phyloP scores from a whole-genome alignment of 2,329 filamentous ascomycete genomes.

The Teratosphaeria gauchensis region DNA sequence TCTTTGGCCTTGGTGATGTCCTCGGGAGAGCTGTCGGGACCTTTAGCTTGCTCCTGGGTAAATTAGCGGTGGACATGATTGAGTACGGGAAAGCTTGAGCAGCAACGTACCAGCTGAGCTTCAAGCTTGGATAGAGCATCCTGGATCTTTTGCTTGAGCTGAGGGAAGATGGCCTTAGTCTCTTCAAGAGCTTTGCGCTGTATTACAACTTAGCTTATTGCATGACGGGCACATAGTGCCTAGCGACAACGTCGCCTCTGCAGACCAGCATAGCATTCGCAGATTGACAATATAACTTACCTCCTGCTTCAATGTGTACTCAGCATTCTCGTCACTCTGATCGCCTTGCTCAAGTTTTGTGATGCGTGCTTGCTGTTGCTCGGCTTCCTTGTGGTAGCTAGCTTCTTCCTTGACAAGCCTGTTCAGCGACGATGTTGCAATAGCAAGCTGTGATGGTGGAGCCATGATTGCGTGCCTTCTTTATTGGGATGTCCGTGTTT shows the following conservation, averaged over 20 bases:
- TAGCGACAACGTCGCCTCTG: neutral
- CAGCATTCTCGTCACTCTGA: slow-evolving; percentile 59
- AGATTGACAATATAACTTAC: slow-evolving; percentile 40
- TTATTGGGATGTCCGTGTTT: neutral
- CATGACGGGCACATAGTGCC: neutral
- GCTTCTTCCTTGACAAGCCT: slow-evolving; percentile 86
- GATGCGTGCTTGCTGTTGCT: slow-evolving; percentile 63
- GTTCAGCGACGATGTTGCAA: slow-evolving; percentile 68
- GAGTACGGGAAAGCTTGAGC: neutral
- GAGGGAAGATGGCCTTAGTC: slow-evolving; percentile 72
- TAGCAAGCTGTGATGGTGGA: slow-evolving; percentile 63
- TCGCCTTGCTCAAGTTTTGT: slow-evolving; percentile 46
- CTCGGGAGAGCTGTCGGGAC: slow-evolving; percentile 29
- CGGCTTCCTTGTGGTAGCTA: slow-evolving; percentile 80
- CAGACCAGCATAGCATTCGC: neutral
- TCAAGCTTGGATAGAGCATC: slow-evolving; percentile 65
- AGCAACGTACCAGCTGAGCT: slow-evolving; percentile 55
- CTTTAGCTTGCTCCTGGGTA: slow-evolving; percentile 32
- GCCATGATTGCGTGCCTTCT: slow-evolving; percentile 48
- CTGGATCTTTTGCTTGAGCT: slow-evolving; percentile 59
- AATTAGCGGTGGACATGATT: neutral
- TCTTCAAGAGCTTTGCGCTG: slow-evolving; percentile 76
- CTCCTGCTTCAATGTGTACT: slow-evolving; percentile 77
- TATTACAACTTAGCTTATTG: slow-evolving; percentile 1
- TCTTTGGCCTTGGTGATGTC: slow-evolving; percentile 39